Percentiles rank a stretch among this genome's conserved stretches.
These are phyloP conservation scores for Leishmania amazonensis DNA, from an alignment of 208 protist genomes.

Conservation along the genomic window DNA sequence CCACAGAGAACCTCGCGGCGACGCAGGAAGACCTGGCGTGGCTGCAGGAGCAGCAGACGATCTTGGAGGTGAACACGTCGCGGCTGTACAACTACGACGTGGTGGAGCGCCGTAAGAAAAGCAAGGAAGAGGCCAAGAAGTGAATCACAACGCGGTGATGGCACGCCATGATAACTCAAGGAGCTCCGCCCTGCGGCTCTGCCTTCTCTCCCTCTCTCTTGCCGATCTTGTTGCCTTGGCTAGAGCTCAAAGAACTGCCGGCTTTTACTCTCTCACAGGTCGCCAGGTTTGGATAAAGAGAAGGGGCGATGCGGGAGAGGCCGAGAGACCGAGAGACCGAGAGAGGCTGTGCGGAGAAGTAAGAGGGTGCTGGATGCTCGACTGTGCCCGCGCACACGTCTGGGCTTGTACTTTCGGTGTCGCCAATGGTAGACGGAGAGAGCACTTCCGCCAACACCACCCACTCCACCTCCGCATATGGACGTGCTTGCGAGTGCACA, in stretches of 20 bases:
- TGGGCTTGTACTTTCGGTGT: background rate
- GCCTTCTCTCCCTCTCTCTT: background rate
- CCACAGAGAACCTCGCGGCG: conserved; percentile 78
- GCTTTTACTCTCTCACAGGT: background rate
- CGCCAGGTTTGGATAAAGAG: background rate
- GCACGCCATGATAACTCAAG: background rate
- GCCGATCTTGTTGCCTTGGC: background rate
- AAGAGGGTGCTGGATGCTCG: background rate
- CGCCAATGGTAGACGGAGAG: background rate
- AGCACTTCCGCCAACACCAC: background rate
- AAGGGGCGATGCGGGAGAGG: background rate
- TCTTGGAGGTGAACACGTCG: conserved; percentile 95
- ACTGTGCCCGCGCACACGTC: background rate
- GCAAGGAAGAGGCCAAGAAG: conserved; percentile 32
- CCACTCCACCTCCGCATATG: background rate
- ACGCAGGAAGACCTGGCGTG: conserved; percentile 95
- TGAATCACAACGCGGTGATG: background rate
- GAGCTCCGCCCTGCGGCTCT: background rate
- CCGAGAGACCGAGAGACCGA: background rate
- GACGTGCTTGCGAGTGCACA: background rate
- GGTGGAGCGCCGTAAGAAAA: conserved; percentile 69
- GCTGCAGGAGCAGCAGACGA: conserved; percentile 96
- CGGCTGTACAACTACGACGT: conserved; percentile 96
- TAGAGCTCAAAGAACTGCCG: background rate
- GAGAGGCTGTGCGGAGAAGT: background rate